Conservation (phyloP, 192 early-diverging fungal genomes). For the Entomortierella chlamydospora region DNA sequence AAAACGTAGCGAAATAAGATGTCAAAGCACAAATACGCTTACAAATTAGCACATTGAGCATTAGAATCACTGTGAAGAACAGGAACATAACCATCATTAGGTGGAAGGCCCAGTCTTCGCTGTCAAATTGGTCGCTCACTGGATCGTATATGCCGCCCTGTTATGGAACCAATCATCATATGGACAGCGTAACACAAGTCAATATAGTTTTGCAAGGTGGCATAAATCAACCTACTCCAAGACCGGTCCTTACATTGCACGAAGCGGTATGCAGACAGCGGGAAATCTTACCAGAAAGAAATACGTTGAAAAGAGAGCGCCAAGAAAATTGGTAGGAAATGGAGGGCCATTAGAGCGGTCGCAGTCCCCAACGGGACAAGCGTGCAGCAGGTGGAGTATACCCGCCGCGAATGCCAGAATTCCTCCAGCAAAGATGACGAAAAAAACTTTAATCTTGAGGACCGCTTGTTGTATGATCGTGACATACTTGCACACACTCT, state of each 20-base stretch:
- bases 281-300: slow-evolving; percentile 42
- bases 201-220: no score
- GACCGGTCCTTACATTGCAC: no score
- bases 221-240: no score
- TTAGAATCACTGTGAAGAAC: slow-evolving; percentile 33
- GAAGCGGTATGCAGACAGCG: no score
- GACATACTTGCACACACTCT: slow-evolving; percentile 31
- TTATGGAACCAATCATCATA: no score
- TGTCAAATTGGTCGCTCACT: background rate
- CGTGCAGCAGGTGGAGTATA: slow-evolving; percentile 19
- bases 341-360: background rate
- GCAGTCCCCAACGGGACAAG: background rate
- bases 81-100: slow-evolving; percentile 25
- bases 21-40: no score
- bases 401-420: slow-evolving; percentile 26
- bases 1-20: no score
- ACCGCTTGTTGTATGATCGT: slow-evolving; percentile 28
- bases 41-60: slow-evolving; percentile 36
- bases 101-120: slow-evolving; percentile 20
- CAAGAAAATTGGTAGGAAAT: slow-evolving; percentile 6
- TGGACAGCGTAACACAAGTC: background rate
- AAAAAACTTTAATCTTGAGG: slow-evolving; percentile 26
- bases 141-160: slow-evolving; percentile 25
- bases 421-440: slow-evolving; percentile 36
- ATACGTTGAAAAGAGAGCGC: slow-evolving; percentile 21